These are phyloP conservation scores for Syncephalastrum racemosum DNA, from an alignment of 371 early-diverging fungal genomes.

Conservation along the genomic window DNA sequence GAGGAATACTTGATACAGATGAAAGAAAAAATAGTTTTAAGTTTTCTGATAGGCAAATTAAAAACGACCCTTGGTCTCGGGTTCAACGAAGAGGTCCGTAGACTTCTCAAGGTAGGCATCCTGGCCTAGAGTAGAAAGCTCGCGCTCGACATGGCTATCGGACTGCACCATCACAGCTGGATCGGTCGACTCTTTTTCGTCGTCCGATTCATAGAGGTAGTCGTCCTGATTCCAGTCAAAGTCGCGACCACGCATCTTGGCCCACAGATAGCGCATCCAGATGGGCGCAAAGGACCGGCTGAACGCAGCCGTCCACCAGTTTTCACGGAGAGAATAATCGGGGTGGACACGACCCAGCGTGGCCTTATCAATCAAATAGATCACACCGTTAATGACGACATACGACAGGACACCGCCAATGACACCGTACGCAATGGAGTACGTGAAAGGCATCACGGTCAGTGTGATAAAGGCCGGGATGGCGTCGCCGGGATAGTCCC, in stretches of 20 bases:
- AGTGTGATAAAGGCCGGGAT: conserved; percentile 79
- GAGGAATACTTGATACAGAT: neutral
- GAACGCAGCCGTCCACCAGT: conserved; percentile 46
- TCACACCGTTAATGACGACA: conserved; percentile 56
- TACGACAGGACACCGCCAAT: conserved; percentile 65
- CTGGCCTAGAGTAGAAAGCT: too few relatives aligned
- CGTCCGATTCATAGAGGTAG: conserved; percentile 27
- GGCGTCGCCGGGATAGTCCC: conserved; percentile 74
- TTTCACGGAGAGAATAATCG: conserved; percentile 46
- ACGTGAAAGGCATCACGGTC: conserved; percentile 75
- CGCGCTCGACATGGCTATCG: too few relatives aligned
- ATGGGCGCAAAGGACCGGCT: conserved; percentile 33
- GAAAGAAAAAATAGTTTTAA: neutral
- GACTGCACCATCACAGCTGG: too few relatives aligned
- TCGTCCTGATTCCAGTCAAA: conserved; percentile 38
- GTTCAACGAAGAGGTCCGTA: too few relatives aligned
- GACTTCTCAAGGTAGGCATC: too few relatives aligned
- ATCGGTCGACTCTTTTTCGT: conserved; percentile 3
- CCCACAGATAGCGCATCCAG: conserved; percentile 40
- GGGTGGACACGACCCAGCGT: conserved; percentile 52
- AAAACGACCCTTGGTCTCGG: too few relatives aligned
- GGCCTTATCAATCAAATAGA: conserved; percentile 46
- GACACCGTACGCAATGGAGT: conserved; percentile 72
- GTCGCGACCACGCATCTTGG: conserved; percentile 26
- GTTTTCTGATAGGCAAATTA: too few relatives aligned